Conservation (phyloP, 2,329 filamentous ascomycete genomes). For the Apiospora koreana region DNA sequence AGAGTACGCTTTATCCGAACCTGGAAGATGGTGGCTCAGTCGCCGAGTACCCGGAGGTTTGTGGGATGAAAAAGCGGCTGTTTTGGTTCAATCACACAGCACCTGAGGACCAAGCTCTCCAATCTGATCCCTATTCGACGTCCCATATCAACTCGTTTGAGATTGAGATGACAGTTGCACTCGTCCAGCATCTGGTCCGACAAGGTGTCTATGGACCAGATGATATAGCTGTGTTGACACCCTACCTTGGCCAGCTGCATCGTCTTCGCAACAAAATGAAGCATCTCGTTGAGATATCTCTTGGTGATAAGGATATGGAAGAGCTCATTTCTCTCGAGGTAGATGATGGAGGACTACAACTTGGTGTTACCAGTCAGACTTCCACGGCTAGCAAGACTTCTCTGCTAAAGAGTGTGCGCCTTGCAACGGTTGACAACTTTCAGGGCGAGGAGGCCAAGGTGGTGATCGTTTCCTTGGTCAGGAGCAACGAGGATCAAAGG, state of each 20-base stretch:
- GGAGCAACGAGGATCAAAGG: conserved; percentile 61
- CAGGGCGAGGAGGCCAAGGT: conserved; percentile 77
- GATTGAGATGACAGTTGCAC: conserved; percentile 59
- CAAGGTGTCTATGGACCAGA: conserved; percentile 61
- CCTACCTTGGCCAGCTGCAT: conserved; percentile 60
- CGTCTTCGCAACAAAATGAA: conserved; percentile 49
- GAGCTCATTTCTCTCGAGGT: conserved; percentile 46
- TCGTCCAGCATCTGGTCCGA: conserved; percentile 65
- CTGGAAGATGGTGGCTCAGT: conserved; percentile 48
- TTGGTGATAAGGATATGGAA: conserved; percentile 64
- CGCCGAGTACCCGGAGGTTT: conserved; percentile 41
- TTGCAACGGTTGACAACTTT: conserved; percentile 74
- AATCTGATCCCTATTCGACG: conserved; percentile 37
- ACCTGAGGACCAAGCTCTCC: conserved; percentile 25
- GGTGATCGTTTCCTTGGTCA: conserved; percentile 68
- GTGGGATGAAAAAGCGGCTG: conserved; percentile 48
- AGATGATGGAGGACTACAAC: conserved; percentile 19
- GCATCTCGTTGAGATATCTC: conserved; percentile 57
- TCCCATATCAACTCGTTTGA: conserved; percentile 62
- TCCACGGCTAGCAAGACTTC: conserved; percentile 37
- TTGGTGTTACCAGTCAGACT: conserved; percentile 16
- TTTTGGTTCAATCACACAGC: conserved; percentile 48
- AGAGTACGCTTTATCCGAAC: conserved; percentile 53
- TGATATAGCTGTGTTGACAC: conserved; percentile 72
- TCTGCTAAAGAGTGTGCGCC: conserved; percentile 49